Base-by-base conservation (phyloP, 73 alveolate species). In the Symbiodinium pilosum region DNA sequence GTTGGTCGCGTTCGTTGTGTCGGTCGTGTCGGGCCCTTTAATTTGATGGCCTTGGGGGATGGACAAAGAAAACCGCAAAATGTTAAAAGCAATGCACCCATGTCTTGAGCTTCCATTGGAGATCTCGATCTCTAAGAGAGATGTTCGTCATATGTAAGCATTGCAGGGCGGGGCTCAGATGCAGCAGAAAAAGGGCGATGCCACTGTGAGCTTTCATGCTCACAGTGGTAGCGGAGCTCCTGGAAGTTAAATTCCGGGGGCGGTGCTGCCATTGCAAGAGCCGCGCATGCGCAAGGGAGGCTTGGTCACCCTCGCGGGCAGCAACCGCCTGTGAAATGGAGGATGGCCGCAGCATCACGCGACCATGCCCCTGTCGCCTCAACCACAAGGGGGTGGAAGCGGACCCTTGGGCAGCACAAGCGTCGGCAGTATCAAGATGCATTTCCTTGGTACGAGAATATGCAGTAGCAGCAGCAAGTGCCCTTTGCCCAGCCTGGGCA, bases 361-460 rank as follows among this genome's bases (percentile, higher is more conserved):
- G 43, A 36, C 89, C 89, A 83, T 34, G 89, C 89, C 68, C 68
- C 89, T 14, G 89, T 83, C 12, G 54, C 28, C 64, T 83, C 89
- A 0, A 39, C 38, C 43, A 84, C 92, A 68, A 84, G 42, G 0
- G 92, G 92, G 6, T 39, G 34, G 88, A 81, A 81, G 32, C 64
- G 26, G 12, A 81, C 59, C 11, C 88, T 1, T 81, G 64, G 88
- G 59, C 34, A 34, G 88, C 47, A 20, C 88, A 81, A 14, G 26
- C 34, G 47, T 42, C 16, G 24, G 59, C 34, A 81, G 88, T 39
- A 47, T 11, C 59, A 18, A n/a, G n/a, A n/a, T n/a, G n/a, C n/a
- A 20, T 20, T 26, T 14, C 8, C 44, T 73, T 73, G 32, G 38
- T 26, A 41, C 38, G 86, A 12, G 86, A 16, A 30, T 36, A 32